A percentile compares a stretch with the other conserved stretches of the same genome.
Conservation (phyloP, 768 basidiomycete genomes). For the Trametes villosa region DNA sequence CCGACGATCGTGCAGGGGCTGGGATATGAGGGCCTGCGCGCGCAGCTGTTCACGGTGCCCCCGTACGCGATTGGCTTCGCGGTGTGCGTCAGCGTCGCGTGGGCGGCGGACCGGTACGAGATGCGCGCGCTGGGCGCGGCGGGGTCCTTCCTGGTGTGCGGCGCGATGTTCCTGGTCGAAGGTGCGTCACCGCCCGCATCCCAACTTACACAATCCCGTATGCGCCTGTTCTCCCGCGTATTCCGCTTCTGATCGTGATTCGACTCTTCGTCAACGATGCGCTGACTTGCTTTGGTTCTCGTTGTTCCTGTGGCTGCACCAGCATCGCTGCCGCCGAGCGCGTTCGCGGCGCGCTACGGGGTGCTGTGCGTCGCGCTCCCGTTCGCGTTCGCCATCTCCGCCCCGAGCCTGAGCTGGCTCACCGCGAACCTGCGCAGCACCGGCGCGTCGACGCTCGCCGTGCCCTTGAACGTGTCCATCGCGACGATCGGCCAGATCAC, state of each 20-base stretch:
- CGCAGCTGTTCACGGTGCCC: constrained; percentile 66
- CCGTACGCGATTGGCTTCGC: constrained; percentile 43
- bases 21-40: constrained; percentile 55
- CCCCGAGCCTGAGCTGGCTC: constrained; percentile 42
- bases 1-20: constrained; percentile 72
- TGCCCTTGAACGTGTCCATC: constrained; percentile 40
- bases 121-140: constrained; percentile 23
- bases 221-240: neutral
- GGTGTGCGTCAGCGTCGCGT: constrained; percentile 25
- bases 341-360: constrained; percentile 38
- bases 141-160: constrained; percentile 23
- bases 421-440: constrained; percentile 40
- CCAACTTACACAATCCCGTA: too few species aligned
- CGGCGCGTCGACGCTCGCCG: constrained; percentile 36
- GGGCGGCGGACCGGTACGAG: constrained; percentile 26
- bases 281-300: neutral
- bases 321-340: constrained; percentile 27
- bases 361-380: constrained; percentile 38
- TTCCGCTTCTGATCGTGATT: neutral
- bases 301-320: neutral
- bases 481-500: constrained; percentile 43
- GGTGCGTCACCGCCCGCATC: constrained; percentile 9
- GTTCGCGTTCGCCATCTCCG: constrained; percentile 39
- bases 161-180: constrained; percentile 26
- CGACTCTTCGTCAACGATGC: neutral